Evolutionary conservation across 2,329 filamentous ascomycete species (phyloP), one percentile per base, ranked within the genome.

Genomic region (Pestalotiopsis sp.): DNA sequence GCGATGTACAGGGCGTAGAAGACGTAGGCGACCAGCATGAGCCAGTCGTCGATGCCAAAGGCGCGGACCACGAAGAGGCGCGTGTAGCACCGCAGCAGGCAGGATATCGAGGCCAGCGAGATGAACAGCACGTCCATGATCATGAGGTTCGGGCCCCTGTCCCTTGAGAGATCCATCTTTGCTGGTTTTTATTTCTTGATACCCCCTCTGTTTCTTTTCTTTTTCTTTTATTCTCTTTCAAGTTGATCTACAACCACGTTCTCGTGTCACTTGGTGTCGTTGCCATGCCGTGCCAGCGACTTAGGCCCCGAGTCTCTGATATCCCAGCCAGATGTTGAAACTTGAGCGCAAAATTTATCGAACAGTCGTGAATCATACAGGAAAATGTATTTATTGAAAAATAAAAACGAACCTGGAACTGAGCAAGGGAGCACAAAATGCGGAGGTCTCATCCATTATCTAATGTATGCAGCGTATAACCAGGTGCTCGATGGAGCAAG

Each of bases 41-140:
- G 64, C 64, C 64, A 66, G 64, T 66, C 64, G 36, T 66, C 64
- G 17, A 49, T 45, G 20, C 64, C 64, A 36, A 59, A 39, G 17
- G 45, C 52, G 13, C 20, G 45, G 20, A 66, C 52, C 41, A 66
- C 52, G 17, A 58, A 23, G 11, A 66, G 11, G 13, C 64, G 45
- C 17, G 64, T 66, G 49, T 59, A 57, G 64, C 62, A 64, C 2
- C 62, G 38, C 23, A 64, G 27, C 2, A 49, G 38, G n/a, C 20
- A 38, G 2, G 62, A 49, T 31, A 64, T 23, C 20, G 27, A 14
- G 41, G 62, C 62, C 23, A 64, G 62, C 38, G 62, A 31, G 17
- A 64, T 17, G 27, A 64, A 64, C 13, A 64, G 23, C 14, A 52
- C 27, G 41, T 64, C 62, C 17, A 64, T 36, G n/a, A 64, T 39